Percentiles rank a stretch among this genome's conserved stretches.
Conservation (phyloP, 139 green algal genomes). For the Chlorella sorokiniana region DNA sequence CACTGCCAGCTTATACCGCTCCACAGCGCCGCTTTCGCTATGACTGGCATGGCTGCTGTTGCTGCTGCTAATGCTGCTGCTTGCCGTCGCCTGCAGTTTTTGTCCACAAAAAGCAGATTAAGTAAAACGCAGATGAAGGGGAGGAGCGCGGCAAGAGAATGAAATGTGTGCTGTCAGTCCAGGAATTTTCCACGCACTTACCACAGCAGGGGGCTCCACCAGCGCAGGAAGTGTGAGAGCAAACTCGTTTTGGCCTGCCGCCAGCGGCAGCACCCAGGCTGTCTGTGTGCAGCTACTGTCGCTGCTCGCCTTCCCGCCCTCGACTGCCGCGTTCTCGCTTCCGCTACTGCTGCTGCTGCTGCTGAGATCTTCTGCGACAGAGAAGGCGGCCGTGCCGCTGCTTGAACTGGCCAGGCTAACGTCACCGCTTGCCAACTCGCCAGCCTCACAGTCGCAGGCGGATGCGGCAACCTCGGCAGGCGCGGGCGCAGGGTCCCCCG, state of each 20-base stretch:
- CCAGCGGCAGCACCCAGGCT: constrained; percentile 40
- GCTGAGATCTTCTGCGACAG: not conserved
- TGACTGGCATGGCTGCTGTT: not conserved
- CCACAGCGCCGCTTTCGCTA: not conserved
- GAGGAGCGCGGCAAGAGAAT: no score
- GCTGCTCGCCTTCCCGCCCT: not conserved
- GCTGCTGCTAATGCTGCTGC: not conserved
- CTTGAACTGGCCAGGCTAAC: not conserved
- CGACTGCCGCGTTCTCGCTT: not conserved
- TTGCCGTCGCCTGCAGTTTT: not conserved
- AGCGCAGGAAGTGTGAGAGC: constrained; percentile 17
- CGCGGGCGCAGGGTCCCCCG: not conserved
- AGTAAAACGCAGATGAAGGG: no score
- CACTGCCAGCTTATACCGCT: constrained; percentile 38
- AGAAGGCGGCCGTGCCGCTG: no score
- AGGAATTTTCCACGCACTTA: no score
- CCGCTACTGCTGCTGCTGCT: not conserved
- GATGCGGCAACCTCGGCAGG: not conserved
- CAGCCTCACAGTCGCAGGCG: constrained; percentile 2
- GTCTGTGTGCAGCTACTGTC: constrained; percentile 14
- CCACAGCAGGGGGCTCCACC: no score
- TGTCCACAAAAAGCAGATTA: not conserved
- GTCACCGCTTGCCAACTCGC: not conserved
- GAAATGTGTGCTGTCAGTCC: no score
- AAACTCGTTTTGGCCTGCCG: constrained; percentile 50